Base-by-base conservation (phyloP, 768 basidiomycete genomes). In the Royoungia palumana region DNA sequence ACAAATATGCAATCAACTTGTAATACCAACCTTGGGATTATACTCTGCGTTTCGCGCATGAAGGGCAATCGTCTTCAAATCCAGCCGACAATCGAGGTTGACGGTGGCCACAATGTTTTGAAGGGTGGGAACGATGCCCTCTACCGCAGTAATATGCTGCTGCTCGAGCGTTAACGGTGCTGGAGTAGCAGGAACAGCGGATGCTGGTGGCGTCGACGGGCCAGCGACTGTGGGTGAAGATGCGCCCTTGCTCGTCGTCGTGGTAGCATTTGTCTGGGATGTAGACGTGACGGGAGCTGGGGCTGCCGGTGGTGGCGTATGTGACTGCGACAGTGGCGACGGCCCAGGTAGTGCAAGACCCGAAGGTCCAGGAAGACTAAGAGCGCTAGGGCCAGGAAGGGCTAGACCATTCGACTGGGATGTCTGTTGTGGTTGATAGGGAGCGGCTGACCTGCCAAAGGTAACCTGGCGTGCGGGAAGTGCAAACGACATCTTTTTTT, bases 81-180 rank as follows among this genome's bases (percentile, higher is more conserved):
- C 96, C 41, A 99, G 78, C 35, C 94, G 82, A 56, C 94, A 97
- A 69, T 96, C 95, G 22, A 99, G 80, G 63, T 97, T 98, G 69
- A 98, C 95, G 6, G 96, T 99, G 6, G 96, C 95, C 57, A 99
- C 96, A 52, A 98, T 98, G 73, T 98, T 99, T 80, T 99, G 95
- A 44, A 99, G 78, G 2, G 94, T 97, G n/a, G 95, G 96, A 8
- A 98, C 95, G 59, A 98, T 94, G 50, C 95, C 96, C 68, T 96
- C 91, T 16, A 95, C 94, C 36, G 93, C 92, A 14, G 94, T 96
- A 59, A 97, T 95, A 66, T 95, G 89, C 60, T 93, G 90, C 54
- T 93, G 90, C 68, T 93, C 90, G 51, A 90, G 85, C 2, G 89
- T 89, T 55, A 91, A 75, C 4, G 89, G 83, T 1, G 54, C 80